These are phyloP conservation scores for Colletotrichum musicola DNA, from an alignment of 2,329 filamentous ascomycete genomes.

Conservation along the genomic window DNA sequence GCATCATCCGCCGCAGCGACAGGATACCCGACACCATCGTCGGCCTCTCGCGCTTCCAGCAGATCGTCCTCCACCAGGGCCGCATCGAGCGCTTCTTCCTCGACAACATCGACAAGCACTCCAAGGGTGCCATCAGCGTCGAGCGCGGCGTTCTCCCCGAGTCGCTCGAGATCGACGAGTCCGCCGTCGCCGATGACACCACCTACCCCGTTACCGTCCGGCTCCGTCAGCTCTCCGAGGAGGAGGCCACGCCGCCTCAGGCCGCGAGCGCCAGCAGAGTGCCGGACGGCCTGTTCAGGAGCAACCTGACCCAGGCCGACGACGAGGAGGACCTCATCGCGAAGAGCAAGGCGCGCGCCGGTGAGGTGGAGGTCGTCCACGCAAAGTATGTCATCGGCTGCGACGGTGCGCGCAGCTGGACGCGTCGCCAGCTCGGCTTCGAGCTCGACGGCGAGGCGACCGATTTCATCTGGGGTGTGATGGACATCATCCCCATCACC, in stretches of 20 bases:
- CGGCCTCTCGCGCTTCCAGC: constrained; percentile 72
- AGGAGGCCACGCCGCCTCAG: constrained; percentile 64
- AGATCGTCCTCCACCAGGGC: constrained; percentile 78
- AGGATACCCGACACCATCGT: constrained; percentile 73
- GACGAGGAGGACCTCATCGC: constrained; percentile 58
- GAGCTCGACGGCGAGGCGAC: constrained; percentile 67
- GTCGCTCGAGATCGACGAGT: constrained; percentile 66
- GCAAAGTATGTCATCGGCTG: constrained; percentile 76
- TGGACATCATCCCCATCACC: constrained; percentile 52
- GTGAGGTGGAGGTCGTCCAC: constrained; percentile 58
- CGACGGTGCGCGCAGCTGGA: constrained; percentile 78
- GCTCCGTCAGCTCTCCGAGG: constrained; percentile 68
- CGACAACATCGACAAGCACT: constrained; percentile 68
- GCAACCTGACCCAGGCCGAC: constrained; percentile 69
- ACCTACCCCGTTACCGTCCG: constrained; percentile 73
- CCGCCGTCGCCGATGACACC: constrained; percentile 59
- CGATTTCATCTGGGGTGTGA: constrained; percentile 62
- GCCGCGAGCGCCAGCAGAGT: constrained; percentile 52
- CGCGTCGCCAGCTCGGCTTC: constrained; percentile 68
- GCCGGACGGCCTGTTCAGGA: constrained; percentile 69
- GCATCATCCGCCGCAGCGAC: constrained; percentile 68
- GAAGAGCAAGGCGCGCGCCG: constrained; percentile 45
- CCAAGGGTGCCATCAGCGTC: constrained; percentile 61
- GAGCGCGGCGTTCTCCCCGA: constrained; percentile 72
- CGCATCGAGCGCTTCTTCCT: constrained; percentile 77